Base-by-base conservation (phyloP, 2,329 filamentous ascomycete species). In the Hypoxylon sp. region DNA sequence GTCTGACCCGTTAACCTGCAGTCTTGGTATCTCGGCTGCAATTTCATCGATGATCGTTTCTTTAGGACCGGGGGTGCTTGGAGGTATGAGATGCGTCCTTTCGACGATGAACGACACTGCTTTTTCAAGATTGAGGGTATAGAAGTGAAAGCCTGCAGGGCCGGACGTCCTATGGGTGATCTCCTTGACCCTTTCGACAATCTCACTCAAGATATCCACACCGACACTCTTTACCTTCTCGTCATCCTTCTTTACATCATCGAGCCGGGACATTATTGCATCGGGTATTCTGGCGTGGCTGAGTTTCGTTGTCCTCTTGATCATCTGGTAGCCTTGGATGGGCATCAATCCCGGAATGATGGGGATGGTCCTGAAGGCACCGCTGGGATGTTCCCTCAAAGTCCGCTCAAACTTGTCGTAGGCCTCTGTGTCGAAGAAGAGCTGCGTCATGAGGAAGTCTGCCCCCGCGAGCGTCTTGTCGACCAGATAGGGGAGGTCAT, bases 371-470 rank as follows among this genome's bases (percentile, higher is more conserved):
- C 90, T 91, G 78, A 99, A 97, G 2, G 84, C 83, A 3, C 92
- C 92, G 69, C 91, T 96, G 43, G 91, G 86, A 70, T 99, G 92
- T 49, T 88, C 84, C 58, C 92, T 82, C 65, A 99, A 75, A 47
- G 82, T 84, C 63, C 79, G 83, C 77, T 98, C 94, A 70, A 96
- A 98, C 27, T 80, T 80, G 52, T 88, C 83, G 72, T 96, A 99
- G 15, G 91, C 91, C 3, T 90, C 82, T 20, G 92, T 83, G 71
- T 98, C 92, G 74, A 97, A 99, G 76, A 97, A 98, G 7, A 99
- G 82, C 75, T 99, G 95, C 0, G 95, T 98, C 91, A 99, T 97
- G 75, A 99, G 90, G 72, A 99, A 99, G 76, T 98, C 93, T 47
- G 93, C 95, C 1, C 95, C 95, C 3, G 95, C 95, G 67, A 88